A percentile compares a stretch with the other conserved stretches of the same genome.
These are phyloP conservation scores for Euphorbia tirucalli DNA, from an alignment of 345 rosid genomes.

Conservation along the genomic window DNA sequence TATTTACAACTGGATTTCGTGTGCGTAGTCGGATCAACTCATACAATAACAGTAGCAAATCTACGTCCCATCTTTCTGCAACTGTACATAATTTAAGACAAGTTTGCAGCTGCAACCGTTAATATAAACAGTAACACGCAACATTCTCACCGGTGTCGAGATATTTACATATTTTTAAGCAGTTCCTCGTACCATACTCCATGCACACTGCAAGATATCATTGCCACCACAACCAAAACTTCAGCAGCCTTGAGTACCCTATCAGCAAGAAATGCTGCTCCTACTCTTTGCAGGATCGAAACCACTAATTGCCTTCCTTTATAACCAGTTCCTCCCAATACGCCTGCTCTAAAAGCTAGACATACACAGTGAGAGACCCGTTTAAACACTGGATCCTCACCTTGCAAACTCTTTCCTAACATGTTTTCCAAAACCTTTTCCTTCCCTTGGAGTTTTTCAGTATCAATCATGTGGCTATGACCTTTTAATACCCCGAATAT, in stretches of 20 bases:
- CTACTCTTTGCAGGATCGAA: not conserved
- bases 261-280: conserved; percentile 8
- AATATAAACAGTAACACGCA: not conserved
- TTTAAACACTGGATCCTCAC: conserved; percentile 6
- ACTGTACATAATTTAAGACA: not conserved
- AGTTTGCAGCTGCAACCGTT: not conserved
- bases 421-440: conserved; percentile 11
- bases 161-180: not conserved
- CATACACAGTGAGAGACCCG: not conserved
- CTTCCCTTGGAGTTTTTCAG: conserved; percentile 13
- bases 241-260: conserved; percentile 11
- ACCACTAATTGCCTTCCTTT: conserved; percentile 13
- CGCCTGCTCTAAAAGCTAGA: conserved; percentile 7
- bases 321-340: conserved; percentile 15
- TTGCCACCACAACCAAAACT: conserved; percentile 13
- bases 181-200: conserved; percentile 13
- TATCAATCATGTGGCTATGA: not conserved
- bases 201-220: conserved; percentile 10
- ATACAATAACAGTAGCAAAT: not conserved
- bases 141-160: not conserved
- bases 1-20: not conserved
- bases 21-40: not conserved
- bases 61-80: not conserved
- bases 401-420: conserved; percentile 14
- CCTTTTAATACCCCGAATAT: not conserved